These are phyloP conservation scores for Hericium coralloides DNA, from an alignment of 768 basidiomycete genomes.

Conservation along the genomic window DNA sequence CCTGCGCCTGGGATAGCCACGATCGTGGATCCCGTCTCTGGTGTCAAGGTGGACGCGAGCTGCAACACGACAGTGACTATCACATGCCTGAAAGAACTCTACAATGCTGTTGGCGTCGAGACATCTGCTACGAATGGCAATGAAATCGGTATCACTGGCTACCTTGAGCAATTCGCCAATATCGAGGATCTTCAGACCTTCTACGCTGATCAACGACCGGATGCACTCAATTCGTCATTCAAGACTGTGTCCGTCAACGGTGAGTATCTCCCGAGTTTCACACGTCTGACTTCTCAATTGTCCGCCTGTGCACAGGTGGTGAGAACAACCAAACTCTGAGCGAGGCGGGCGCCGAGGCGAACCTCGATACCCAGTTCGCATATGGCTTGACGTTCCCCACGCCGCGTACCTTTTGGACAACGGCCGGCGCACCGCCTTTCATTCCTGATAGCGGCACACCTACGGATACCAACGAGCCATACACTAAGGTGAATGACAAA, in stretches of 20 bases:
- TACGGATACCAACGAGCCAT: constrained; percentile 9
- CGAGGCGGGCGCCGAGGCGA: constrained; percentile 16
- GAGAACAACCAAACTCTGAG: constrained; percentile 9
- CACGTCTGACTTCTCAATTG: background rate
- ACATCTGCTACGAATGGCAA: constrained; percentile 19
- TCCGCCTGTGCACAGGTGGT: constrained; percentile 4
- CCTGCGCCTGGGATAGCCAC: background rate
- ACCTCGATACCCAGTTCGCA: constrained; percentile 16
- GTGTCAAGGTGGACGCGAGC: constrained; percentile 19
- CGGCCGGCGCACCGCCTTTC: constrained; percentile 17
- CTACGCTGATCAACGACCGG: constrained; percentile 22
- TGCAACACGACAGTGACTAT: constrained; percentile 29
- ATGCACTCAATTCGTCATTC: constrained; percentile 35
- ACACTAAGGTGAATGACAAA: constrained; percentile 2
- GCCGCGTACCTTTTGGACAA: constrained; percentile 14
- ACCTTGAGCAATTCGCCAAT: constrained; percentile 26
- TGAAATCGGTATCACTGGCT: constrained; percentile 26
- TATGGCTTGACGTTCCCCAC: constrained; percentile 18
- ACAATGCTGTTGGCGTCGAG: constrained; percentile 23
- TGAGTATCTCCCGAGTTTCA: constrained; percentile 13
- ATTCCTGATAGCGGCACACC: constrained; percentile 3
- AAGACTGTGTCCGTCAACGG: constrained; percentile 48
- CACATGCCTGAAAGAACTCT: constrained; percentile 25
- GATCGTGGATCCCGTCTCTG: background rate
- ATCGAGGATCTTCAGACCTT: constrained; percentile 23